These are phyloP conservation scores for Olyra latifolia DNA, from an alignment of 176 grass and related monocot genomes.

Conservation along the genomic window DNA sequence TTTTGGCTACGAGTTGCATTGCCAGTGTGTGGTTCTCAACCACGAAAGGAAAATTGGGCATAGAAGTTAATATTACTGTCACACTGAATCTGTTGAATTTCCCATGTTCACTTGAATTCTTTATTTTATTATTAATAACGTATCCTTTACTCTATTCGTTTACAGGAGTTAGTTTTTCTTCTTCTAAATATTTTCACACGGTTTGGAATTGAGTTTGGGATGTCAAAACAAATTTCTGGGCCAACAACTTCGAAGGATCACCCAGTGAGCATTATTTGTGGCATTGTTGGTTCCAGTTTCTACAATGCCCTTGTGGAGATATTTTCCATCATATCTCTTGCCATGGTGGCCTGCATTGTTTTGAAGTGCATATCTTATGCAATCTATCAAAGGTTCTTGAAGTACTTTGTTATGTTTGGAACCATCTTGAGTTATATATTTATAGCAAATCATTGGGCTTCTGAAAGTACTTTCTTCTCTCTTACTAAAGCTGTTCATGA, in stretches of 20 bases:
- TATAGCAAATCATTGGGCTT: constrained; percentile 72
- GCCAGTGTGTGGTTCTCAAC: constrained; percentile 48
- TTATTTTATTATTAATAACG: constrained; percentile 14
- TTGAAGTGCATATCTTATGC: constrained; percentile 46
- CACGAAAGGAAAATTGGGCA: constrained; percentile 44
- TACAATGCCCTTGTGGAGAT: constrained; percentile 53
- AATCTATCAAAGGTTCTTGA: constrained; percentile 47
- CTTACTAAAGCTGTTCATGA: constrained; percentile 31
- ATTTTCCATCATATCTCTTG: constrained; percentile 58
- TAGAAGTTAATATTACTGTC: constrained; percentile 58
- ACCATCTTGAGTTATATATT: constrained; percentile 65
- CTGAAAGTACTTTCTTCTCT: constrained; percentile 50
- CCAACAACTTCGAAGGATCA: constrained; percentile 57
- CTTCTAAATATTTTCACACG: constrained; percentile 67
- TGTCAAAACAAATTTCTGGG: constrained; percentile 75
- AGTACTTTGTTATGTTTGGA: constrained; percentile 49
- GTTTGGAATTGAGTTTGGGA: constrained; percentile 75
- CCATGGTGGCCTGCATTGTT: constrained; percentile 49
- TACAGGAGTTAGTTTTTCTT: constrained; percentile 76
- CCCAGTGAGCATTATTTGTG: constrained; percentile 39
- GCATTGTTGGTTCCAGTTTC: constrained; percentile 35
- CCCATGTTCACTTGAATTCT: neutral
- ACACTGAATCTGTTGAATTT: constrained; percentile 15
- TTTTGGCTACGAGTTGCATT: constrained; percentile 83
- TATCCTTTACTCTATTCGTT: constrained; percentile 23